Evolutionary conservation across 495 filamentous ascomycete genomes (phyloP).

Genomic region (Trichoderma erinaceum): DNA sequence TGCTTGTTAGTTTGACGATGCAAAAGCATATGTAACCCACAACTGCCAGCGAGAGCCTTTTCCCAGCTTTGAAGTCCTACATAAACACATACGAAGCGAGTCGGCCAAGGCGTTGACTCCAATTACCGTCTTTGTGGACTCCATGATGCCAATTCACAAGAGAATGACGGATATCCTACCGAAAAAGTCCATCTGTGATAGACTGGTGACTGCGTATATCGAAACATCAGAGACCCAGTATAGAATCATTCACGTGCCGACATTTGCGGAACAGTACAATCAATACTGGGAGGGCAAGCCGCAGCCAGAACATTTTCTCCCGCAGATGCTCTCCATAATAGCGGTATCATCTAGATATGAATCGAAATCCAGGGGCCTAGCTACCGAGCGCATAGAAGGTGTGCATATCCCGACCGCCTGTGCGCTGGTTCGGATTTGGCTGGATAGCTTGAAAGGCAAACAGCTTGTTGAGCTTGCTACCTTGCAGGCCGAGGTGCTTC

Average conservation of each 20-base stretch:
- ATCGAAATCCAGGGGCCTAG: constrained; percentile 26
- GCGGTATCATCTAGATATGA: constrained; percentile 31
- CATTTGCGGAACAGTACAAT: constrained; percentile 43
- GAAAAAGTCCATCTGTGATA: constrained; percentile 29
- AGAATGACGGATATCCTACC: constrained; percentile 38
- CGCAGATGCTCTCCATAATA: constrained; percentile 32
- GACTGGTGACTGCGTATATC: constrained; percentile 38
- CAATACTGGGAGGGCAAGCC: constrained; percentile 32
- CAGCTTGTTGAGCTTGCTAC: constrained; percentile 33
- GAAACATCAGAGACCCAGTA: constrained; percentile 40
- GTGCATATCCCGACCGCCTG: constrained; percentile 36
- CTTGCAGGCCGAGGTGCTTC: constrained; percentile 32
- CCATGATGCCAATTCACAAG: constrained; percentile 35
- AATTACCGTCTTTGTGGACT: constrained; percentile 35
- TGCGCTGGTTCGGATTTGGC: constrained; percentile 33
- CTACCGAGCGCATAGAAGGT: constrained; percentile 26
- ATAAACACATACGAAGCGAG: constrained; percentile 30
- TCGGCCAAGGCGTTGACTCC: constrained; percentile 28
- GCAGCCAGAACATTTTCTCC: constrained; percentile 38
- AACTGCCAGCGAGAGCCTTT: constrained; percentile 27
- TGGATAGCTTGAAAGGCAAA: constrained; percentile 32
- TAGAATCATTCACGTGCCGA: constrained; percentile 43
- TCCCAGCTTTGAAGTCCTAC: constrained; percentile 26
- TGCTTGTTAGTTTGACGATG: constrained; percentile 33
- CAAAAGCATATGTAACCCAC: constrained; percentile 30